Evolutionary conservation across 257 asterid species (phyloP), one percentile per base, ranked within the genome.

Genomic region (Leonotis leonurus): DNA sequence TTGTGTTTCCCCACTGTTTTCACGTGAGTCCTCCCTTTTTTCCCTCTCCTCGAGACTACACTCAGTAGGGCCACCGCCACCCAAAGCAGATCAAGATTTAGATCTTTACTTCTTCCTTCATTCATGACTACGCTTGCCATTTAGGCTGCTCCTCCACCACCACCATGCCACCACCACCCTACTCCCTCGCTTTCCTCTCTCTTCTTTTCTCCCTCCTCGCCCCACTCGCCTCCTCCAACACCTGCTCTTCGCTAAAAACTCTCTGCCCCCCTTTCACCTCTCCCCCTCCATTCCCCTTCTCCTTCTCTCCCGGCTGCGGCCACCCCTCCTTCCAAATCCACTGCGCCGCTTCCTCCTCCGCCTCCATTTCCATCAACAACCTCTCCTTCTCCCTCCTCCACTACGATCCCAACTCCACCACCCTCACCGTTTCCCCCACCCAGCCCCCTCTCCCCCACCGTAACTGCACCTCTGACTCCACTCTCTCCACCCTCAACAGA

Each of bases 251-350:
- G 1, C 64, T 56, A 45, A 50, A 25, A 8, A 14, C 46, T 48
- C 64, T n/a, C 2, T 89, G 97, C 70, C 93, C 93, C 6, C 99
- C 99, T 9, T 89, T 89, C 76, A 65, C 75, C 32, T 66, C 90
- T 22, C 60, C 81, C 13, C 93, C 85, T 46, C 71, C 85, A 25
- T 92, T 78, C 65, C 99, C 99, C 1, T 92, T 92, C 84, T 92
- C 99, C 2, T 66, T 76, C 52, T 45, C 73, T 52, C 80, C 95
- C 70, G 95, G 90, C 77, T 86, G 96, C 79, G 97, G 97, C 77
- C 99, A 92, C 77, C 99, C 99, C 12, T 79, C 79, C 0, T 92
- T 92, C 79, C 99, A 83, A 73, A 54, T 92, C 76, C 82, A 22
- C 45, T 92, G 99, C 81, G 32, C 56, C 0, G 32, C 76, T 4